phyloP scores from a whole-genome alignment of 2,329 filamentous ascomycete genomes.

The Aspergillus aculeatus region DNA sequence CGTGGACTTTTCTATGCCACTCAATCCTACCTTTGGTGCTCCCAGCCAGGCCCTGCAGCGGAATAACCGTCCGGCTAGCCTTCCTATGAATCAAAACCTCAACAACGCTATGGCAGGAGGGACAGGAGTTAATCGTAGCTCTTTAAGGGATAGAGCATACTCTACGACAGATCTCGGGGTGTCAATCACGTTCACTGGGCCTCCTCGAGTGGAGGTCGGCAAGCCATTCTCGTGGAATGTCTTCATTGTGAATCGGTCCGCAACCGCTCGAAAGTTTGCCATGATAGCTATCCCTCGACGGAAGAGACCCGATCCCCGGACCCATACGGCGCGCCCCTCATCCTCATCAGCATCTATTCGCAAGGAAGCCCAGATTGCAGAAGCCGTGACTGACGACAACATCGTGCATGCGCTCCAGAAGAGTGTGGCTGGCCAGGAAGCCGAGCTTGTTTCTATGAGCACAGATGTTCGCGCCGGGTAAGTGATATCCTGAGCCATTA shows the following conservation, averaged over 20 bases:
- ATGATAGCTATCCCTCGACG: conserved; percentile 54
- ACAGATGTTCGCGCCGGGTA: conserved; percentile 60
- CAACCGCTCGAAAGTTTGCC: conserved; percentile 54
- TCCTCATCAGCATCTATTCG: conserved; percentile 44
- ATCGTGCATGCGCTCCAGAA: conserved; percentile 56
- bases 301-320: conserved; percentile 41
- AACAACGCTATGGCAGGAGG: conserved; percentile 15
- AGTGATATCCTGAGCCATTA: conserved; percentile 25
- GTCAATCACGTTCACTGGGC: conserved; percentile 57
- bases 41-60: conserved; percentile 48
- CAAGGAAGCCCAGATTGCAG: conserved; percentile 44
- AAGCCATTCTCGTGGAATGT: conserved; percentile 56
- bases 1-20: conserved; percentile 49
- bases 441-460: conserved; percentile 56
- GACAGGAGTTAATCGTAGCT: conserved; percentile 30
- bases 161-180: conserved; percentile 47
- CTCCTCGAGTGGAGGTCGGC: conserved; percentile 50
- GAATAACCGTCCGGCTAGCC: conserved; percentile 45
- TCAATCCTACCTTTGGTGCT: conserved; percentile 49
- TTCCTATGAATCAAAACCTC: conserved; percentile 35
- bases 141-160: conserved; percentile 39
- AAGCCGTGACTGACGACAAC: conserved; percentile 58
- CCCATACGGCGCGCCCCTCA: conserved; percentile 46
- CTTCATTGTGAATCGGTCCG: conserved; percentile 60
- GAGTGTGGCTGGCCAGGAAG: conserved; percentile 48